Conservation (phyloP, 2,329 filamentous ascomycete genomes). For the Fusarium haematococcum region DNA sequence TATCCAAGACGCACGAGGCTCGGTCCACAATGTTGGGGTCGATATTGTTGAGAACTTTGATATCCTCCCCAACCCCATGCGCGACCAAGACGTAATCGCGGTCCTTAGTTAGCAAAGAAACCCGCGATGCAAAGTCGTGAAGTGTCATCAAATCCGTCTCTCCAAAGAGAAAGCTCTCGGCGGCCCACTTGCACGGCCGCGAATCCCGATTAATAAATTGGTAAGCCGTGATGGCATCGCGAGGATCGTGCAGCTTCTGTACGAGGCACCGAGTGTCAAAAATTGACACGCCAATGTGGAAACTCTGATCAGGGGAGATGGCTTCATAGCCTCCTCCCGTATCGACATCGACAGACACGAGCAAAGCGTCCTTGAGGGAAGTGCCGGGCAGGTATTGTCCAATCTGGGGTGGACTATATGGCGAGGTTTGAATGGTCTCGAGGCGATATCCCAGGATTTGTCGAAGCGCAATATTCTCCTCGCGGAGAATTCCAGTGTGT, state of each 20-base stretch:
- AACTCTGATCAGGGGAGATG: constrained; percentile 20
- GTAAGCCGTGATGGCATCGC: constrained; percentile 23
- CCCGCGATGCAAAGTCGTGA: neutral
- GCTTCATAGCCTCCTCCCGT: constrained; percentile 14
- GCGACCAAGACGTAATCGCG: constrained; percentile 28
- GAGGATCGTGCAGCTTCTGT: neutral
- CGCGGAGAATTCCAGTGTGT: constrained; percentile 33
- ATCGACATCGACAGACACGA: constrained; percentile 32
- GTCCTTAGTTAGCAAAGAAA: constrained; percentile 9
- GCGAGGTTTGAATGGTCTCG: neutral
- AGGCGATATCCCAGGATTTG: constrained; percentile 31
- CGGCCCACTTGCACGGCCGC: constrained; percentile 13
- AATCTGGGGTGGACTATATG: neutral
- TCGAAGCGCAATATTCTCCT: constrained; percentile 34
- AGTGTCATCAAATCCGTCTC: constrained; percentile 12
- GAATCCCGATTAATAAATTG: constrained; percentile 25
- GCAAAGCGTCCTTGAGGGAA: constrained; percentile 18
- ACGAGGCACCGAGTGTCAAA: constrained; percentile 26
- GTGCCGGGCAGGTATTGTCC: constrained; percentile 10
- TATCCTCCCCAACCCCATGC: constrained; percentile 20
- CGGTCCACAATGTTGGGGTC: neutral
- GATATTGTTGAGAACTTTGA: constrained; percentile 33
- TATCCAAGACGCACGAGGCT: constrained; percentile 41
- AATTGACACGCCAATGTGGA: constrained; percentile 32
- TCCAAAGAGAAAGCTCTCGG: constrained; percentile 16